Conservation (phyloP, 1,284 basidiomycete genomes). For the Agaricales sp. region DNA sequence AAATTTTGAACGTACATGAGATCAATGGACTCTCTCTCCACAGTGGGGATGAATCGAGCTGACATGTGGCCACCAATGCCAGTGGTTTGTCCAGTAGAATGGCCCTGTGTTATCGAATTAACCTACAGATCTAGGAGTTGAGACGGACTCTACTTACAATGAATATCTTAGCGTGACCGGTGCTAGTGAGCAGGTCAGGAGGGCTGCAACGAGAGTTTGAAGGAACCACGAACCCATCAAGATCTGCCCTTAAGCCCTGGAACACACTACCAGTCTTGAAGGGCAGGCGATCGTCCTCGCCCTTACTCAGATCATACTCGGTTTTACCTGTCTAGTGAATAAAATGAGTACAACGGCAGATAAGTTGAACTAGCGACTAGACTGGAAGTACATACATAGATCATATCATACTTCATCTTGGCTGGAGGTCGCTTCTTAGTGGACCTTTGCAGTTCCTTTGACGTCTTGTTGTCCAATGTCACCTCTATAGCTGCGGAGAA, state of each 20-base stretch:
- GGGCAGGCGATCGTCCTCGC: conserved; percentile 51
- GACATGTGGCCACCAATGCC: conserved; percentile 75
- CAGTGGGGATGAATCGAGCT: conserved; percentile 92
- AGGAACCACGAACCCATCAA: conserved; percentile 54
- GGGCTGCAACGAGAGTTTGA: conserved; percentile 1
- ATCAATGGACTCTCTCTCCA: conserved; percentile 93
- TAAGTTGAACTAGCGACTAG: too few relatives aligned
- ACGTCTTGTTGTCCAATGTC: conserved; percentile 61
- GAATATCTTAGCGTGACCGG: conserved; percentile 62
- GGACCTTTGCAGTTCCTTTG: conserved; percentile 76
- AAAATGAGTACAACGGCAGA: neutral
- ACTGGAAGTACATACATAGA: conserved; percentile 50
- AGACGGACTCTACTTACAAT: conserved; percentile 58
- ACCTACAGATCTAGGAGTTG: neutral
- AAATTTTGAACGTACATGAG: conserved; percentile 51
- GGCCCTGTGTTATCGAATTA: conserved; percentile 36
- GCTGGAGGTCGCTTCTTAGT: conserved; percentile 93
- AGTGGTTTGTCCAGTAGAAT: conserved; percentile 85
- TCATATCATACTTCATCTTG: conserved; percentile 72
- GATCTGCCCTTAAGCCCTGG: conserved; percentile 74
- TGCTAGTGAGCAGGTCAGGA: conserved; percentile 24
- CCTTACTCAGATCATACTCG: conserved; percentile 71
- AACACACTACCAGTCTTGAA: conserved; percentile 72
- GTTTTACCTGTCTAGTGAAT: conserved; percentile 70
- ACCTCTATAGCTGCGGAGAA: conserved; percentile 80